Percentiles rank a stretch among this genome's conserved stretches.
Conservation (phyloP, 2,329 filamentous ascomycete species). For the Clarireedia monteithiana region DNA sequence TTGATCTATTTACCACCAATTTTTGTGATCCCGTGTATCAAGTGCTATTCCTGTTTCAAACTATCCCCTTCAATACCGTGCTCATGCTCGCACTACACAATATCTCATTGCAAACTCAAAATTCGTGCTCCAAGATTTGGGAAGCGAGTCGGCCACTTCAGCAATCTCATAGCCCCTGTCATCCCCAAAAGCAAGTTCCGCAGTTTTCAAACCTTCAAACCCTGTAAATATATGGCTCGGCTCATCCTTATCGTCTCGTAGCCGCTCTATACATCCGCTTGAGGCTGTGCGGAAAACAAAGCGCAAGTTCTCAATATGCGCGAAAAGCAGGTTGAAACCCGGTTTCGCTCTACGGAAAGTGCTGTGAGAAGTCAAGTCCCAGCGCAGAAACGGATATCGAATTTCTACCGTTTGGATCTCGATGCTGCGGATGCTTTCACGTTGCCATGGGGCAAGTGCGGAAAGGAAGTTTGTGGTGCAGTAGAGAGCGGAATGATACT, state of each 20-base stretch:
- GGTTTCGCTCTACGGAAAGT: too few species aligned
- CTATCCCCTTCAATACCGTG: neutral
- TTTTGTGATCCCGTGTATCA: neutral
- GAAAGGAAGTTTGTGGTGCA: neutral
- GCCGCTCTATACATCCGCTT: too few species aligned
- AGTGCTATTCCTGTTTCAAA: neutral
- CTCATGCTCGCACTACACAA: neutral
- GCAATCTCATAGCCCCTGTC: neutral
- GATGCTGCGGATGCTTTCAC: neutral
- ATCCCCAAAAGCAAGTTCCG: neutral
- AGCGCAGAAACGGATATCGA: too few species aligned
- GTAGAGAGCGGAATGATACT: conserved; percentile 27
- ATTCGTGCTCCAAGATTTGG: neutral
- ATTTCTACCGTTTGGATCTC: neutral
- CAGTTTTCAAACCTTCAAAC: neutral
- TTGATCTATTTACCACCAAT: neutral
- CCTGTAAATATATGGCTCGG: too few species aligned
- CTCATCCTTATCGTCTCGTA: neutral
- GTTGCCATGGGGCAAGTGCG: neutral
- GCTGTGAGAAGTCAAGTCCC: too few species aligned
- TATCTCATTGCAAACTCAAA: too few species aligned
- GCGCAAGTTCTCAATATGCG: neutral
- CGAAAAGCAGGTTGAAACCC: too few species aligned
- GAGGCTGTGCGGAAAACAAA: neutral
- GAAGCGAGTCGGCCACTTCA: neutral